Percentiles rank a stretch among this genome's conserved stretches.
Conservation (phyloP, 2,329 filamentous ascomycete genomes). For the Magnaporthales sp. region DNA sequence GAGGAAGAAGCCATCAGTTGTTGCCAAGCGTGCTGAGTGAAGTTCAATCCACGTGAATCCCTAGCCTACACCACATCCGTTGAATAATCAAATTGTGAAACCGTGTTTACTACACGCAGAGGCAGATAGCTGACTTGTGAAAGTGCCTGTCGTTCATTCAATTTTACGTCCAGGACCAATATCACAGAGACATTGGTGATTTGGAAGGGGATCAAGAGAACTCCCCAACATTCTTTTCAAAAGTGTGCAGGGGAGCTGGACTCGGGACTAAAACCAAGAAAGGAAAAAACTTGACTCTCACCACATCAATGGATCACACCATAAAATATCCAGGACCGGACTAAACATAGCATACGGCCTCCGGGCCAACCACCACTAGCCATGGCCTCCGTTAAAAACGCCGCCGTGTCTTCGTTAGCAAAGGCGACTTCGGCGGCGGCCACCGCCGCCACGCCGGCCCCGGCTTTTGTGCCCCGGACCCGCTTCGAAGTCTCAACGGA, state of each 20-base stretch:
- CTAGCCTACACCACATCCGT: background rate
- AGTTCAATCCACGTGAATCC: background rate
- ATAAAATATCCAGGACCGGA: background rate
- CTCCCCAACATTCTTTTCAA: background rate
- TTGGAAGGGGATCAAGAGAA: background rate
- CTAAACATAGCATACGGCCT: background rate
- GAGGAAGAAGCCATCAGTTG: too few relatives aligned
- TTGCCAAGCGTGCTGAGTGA: background rate
- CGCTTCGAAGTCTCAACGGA: slow-evolving; percentile 63
- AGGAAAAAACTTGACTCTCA: background rate
- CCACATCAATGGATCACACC: background rate
- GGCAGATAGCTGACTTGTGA: background rate
- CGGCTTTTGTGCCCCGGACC: slow-evolving; percentile 63
- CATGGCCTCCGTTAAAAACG: background rate
- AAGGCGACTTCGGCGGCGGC: slow-evolving; percentile 1
- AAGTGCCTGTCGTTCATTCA: background rate
- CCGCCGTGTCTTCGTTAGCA: background rate
- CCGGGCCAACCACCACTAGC: background rate
- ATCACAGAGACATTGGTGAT: background rate
- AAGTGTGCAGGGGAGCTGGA: background rate
- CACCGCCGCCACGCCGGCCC: slow-evolving; percentile 4
- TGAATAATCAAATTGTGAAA: background rate
- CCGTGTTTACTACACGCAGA: background rate
- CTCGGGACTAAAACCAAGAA: background rate
- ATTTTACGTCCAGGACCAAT: too few relatives aligned